phyloP scores from a whole-genome alignment of 2,329 filamentous ascomycete species.

The Penicillium sp. region DNA sequence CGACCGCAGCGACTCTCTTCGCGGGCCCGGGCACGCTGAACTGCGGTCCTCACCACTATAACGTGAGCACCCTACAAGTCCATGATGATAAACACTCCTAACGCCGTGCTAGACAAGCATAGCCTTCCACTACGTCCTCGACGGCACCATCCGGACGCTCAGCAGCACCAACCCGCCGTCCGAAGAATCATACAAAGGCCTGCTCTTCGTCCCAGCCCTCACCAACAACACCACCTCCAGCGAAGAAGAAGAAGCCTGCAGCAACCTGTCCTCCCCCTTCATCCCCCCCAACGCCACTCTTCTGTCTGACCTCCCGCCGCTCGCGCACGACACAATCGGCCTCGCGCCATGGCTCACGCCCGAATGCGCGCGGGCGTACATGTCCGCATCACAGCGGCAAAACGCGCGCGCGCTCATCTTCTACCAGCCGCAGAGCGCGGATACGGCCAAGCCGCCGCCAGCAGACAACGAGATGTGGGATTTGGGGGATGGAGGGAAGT shows the following conservation, averaged over 20 bases:
- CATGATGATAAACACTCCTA: too few species aligned
- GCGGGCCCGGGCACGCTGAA: slow-evolving; percentile 29
- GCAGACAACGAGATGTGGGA: slow-evolving; percentile 65
- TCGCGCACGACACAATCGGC: slow-evolving; percentile 70
- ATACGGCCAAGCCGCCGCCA: slow-evolving; percentile 60
- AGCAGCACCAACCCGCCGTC: slow-evolving; percentile 62
- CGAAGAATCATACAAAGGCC: slow-evolving; percentile 65
- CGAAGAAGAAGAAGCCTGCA: slow-evolving; percentile 54
- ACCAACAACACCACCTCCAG: too few species aligned
- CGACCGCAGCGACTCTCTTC: slow-evolving; percentile 34
- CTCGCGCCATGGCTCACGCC: slow-evolving; percentile 80
- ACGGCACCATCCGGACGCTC: slow-evolving; percentile 68
- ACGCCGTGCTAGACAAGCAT: slow-evolving; percentile 32
- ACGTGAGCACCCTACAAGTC: slow-evolving; percentile 25
- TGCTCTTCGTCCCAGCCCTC: slow-evolving; percentile 86
- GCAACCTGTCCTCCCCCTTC: slow-evolving; percentile 57
- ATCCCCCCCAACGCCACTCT: slow-evolving; percentile 73
- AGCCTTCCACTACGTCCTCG: slow-evolving; percentile 33
- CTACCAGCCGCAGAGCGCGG: slow-evolving; percentile 45
- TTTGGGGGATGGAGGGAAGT: slow-evolving; percentile 64
- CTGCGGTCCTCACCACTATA: slow-evolving; percentile 30
- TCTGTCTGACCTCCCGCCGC: slow-evolving; percentile 63
- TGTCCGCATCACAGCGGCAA: slow-evolving; percentile 59
- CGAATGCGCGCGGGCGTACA: slow-evolving; percentile 69
- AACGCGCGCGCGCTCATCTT: slow-evolving; percentile 59